Evolutionary conservation across 768 basidiomycete genomes (phyloP), one percentile per base, ranked within the genome.

Genomic region (Auriscalpium vulgare): DNA sequence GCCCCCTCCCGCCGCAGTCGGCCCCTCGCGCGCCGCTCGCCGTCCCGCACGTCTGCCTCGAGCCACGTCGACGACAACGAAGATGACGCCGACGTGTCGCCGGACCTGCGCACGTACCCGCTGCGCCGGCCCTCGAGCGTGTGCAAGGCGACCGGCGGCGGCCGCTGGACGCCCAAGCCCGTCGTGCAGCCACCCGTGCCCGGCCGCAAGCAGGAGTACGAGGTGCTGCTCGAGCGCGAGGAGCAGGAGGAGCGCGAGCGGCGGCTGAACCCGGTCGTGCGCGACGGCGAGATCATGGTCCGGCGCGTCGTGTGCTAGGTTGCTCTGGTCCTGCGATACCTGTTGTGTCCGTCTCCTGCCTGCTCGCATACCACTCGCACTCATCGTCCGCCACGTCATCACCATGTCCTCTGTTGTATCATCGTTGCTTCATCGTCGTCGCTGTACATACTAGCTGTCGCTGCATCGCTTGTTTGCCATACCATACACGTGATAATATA

Each of bases 111-210:
- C 81, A 1, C 82, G 80, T 91, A 91, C 62, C 88, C 88, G 2
- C 79, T 91, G 19, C 75, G 78, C 45, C 80, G 82, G 54, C 79
- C 83, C 3, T 81, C 79, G 62, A 73, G 78, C 50, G 75, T 88
- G 13, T 91, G 88, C 72, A 91, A 91, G 63, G 85, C 84, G 1
- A 80, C 81, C 17, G 88, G 89, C 47, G 87, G 87, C 13, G 88
- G 88, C 14, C 81, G 89, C 37, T 91, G 88, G 88, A 56, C 16
- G 9, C 79, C 81, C 60, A 88, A 89, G 37, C 85, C 83, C 63
- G 77, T 64, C 46, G 66, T 65, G 23, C 78, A 77, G 51, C 73
- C 77, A 59, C 78, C 84, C 11, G 69, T 81, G n/a, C 84, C 83
- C 1, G 87, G 87, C 9, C 77, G 76, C 63, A 87, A 87, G 63